Conservation (phyloP, 345 rosid genomes). For the Arabidopsis arenosa region DNA sequence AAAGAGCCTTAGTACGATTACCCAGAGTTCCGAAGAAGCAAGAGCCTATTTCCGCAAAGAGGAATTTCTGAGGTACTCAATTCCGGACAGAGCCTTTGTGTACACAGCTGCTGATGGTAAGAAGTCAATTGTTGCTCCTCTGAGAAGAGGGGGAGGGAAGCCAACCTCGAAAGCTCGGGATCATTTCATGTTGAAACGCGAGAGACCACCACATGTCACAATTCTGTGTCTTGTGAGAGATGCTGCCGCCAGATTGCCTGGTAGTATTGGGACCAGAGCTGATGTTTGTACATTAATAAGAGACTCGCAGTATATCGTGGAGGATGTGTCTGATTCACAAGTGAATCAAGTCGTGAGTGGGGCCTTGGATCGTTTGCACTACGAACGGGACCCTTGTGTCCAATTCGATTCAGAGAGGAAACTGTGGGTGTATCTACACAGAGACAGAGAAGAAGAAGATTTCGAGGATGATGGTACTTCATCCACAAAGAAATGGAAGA, state of each 20-base stretch:
- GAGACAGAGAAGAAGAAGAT: slow-evolving; percentile 99
- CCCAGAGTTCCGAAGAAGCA: slow-evolving; percentile 85
- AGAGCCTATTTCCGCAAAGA: slow-evolving; percentile 90
- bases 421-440: slow-evolving; percentile 94
- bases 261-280: slow-evolving; percentile 99
- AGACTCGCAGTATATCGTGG: slow-evolving; percentile 90
- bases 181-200: slow-evolving; percentile 99
- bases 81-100: slow-evolving; percentile 97
- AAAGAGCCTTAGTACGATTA: slow-evolving; percentile 91
- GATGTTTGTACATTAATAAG: slow-evolving; percentile 98
- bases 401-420: slow-evolving; percentile 92
- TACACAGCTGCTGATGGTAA: slow-evolving; percentile 99
- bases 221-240: slow-evolving; percentile 98
- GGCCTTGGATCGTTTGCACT: slow-evolving; percentile 97
- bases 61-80: slow-evolving; percentile 89
- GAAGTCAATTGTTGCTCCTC: slow-evolving; percentile 94
- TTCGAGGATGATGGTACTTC: slow-evolving; percentile 99
- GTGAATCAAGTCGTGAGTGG: slow-evolving; percentile 98
- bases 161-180: slow-evolving; percentile 99
- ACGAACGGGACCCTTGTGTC: slow-evolving; percentile 99
- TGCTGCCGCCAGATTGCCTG: slow-evolving; percentile 96
- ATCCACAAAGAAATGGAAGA: slow-evolving; percentile 99
- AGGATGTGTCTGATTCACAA: slow-evolving; percentile 92
- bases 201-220: slow-evolving; percentile 99
- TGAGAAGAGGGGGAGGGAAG: slow-evolving; percentile 99